A percentile compares a stretch with the other conserved stretches of the same genome.
Evolutionary conservation across 2,329 filamentous ascomycete species (phyloP).

Genomic region (Stromatinia cepivora): DNA sequence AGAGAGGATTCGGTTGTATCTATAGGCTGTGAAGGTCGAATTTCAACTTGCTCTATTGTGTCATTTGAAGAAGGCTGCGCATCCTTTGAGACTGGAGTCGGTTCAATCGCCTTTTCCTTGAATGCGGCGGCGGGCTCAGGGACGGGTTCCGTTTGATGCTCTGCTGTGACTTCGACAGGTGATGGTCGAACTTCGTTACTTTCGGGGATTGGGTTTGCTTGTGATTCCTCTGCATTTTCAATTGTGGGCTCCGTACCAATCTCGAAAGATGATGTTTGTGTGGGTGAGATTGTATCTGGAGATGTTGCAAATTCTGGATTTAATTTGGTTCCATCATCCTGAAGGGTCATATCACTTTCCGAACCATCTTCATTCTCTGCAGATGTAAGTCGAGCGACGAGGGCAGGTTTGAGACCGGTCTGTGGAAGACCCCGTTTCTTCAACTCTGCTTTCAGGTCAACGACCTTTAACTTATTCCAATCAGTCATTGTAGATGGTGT

Average conservation of each 20-base stretch:
- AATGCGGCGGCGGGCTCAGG: conserved; percentile 17
- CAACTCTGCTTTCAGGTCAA: conserved; percentile 73
- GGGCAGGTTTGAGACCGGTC: conserved; percentile 69
- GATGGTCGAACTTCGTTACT: conserved; percentile 6
- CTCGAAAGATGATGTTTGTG: conserved; percentile 23
- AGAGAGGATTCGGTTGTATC: conserved; percentile 32
- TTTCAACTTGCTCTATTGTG: not conserved
- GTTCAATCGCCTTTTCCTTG: not conserved
- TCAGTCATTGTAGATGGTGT: conserved; percentile 47
- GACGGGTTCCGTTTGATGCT: conserved; percentile 17
- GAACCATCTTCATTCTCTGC: conserved; percentile 44
- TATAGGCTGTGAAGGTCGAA: conserved; percentile 19
- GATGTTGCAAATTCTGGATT: conserved; percentile 33
- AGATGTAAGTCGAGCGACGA: conserved; percentile 63
- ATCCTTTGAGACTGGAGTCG: not conserved
- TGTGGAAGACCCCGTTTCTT: conserved; percentile 69
- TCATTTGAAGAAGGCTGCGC: not conserved
- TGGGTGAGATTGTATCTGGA: conserved; percentile 33
- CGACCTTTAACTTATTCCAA: conserved; percentile 65
- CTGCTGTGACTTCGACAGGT: conserved; percentile 1
- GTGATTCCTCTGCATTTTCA: not conserved
- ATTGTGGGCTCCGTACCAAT: not conserved
- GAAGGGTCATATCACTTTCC: conserved; percentile 38
- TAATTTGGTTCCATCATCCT: conserved; percentile 33
- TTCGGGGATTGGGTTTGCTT: not conserved